Conservation (phyloP, 2,329 filamentous ascomycete genomes). For the Karstenula rhodostoma region DNA sequence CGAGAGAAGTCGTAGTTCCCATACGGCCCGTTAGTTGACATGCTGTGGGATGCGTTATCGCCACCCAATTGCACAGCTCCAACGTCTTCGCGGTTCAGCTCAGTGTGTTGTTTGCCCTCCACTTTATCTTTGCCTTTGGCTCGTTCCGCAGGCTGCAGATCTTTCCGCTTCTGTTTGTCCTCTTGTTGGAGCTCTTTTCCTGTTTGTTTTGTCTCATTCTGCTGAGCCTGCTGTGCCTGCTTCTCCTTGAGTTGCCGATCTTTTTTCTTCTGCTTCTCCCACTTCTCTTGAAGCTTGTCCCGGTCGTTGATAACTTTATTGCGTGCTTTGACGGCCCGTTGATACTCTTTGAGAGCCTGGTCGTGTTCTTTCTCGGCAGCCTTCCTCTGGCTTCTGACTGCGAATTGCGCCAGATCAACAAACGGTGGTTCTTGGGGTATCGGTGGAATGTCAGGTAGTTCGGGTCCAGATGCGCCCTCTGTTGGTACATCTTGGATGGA, state of each 20-base stretch:
- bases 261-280: conserved; percentile 55
- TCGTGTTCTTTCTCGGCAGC: conserved; percentile 74
- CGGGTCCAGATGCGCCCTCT: conserved; percentile 18
- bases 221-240: conserved; percentile 27
- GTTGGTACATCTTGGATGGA: conserved; percentile 7
- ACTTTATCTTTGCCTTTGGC: conserved; percentile 15
- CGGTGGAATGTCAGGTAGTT: conserved; percentile 58
- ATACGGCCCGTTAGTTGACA: conserved; percentile 26
- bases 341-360: conserved; percentile 69
- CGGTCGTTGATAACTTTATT: conserved; percentile 71
- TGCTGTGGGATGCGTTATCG: conserved; percentile 3
- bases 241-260: conserved; percentile 47
- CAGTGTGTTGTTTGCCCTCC: conserved; percentile 18
- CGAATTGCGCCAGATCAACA: conserved; percentile 66
- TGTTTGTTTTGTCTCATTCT: conserved; percentile 38
- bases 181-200: conserved; percentile 31
- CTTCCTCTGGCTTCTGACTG: conserved; percentile 72
- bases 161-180: conserved; percentile 18
- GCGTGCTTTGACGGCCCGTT: conserved; percentile 71
- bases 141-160: conserved; percentile 13
- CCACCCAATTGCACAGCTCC: conserved; percentile 31
- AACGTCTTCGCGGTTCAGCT: conserved; percentile 30
- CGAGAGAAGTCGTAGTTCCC: conserved; percentile 41
- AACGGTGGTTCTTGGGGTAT: conserved; percentile 63
- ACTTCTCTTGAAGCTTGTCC: conserved; percentile 63